A percentile compares a stretch with the other conserved stretches of the same genome.
Evolutionary conservation across 805 yeast genomes (phyloP).

Genomic region (Cyberlindnera euphorbiiphila): DNA sequence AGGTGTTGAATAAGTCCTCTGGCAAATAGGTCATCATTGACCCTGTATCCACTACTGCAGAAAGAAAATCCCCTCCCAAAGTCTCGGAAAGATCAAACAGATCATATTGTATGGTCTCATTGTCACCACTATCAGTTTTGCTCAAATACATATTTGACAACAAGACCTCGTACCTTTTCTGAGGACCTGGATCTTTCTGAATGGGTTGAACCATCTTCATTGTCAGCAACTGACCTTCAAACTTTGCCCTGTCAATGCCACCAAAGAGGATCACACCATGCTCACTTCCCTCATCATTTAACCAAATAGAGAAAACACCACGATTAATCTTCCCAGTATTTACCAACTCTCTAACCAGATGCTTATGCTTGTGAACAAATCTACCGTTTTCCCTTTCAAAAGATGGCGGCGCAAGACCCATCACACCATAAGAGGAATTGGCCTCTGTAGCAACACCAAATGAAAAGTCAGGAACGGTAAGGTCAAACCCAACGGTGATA

Average conservation of each 20-base stretch:
- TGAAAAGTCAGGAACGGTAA: slow-evolving; percentile 32
- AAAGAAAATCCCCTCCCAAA: slow-evolving; percentile 6
- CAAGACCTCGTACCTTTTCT: slow-evolving; percentile 13
- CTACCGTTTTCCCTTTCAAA: slow-evolving; percentile 4
- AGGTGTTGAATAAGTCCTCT: slow-evolving; percentile 6
- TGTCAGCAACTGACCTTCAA: slow-evolving; percentile 30
- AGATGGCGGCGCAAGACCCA: slow-evolving; percentile 29
- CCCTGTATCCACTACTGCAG: slow-evolving; percentile 24
- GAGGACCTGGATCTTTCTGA: slow-evolving; percentile 4
- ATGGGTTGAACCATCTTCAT: slow-evolving; percentile 29
- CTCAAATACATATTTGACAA: slow-evolving; percentile 12
- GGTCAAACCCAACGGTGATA: slow-evolving; percentile 17
- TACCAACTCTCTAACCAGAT: slow-evolving; percentile 14
- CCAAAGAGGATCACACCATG: slow-evolving; percentile 35
- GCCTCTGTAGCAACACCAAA: slow-evolving; percentile 32
- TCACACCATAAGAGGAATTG: slow-evolving; percentile 40
- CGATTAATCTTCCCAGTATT: slow-evolving; percentile 9
- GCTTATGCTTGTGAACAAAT: slow-evolving; percentile 6
- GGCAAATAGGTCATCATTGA: slow-evolving; percentile 22
- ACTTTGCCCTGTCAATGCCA: slow-evolving; percentile 38
- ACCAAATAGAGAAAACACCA: slow-evolving; percentile 20
- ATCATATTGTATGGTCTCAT: slow-evolving; percentile 1
- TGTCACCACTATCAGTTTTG: background rate
- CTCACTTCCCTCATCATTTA: slow-evolving; percentile 8
- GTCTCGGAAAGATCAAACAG: slow-evolving; percentile 9